These are phyloP conservation scores for Auriscalpium microsporum DNA, from an alignment of 768 basidiomycete genomes.

Conservation along the genomic window DNA sequence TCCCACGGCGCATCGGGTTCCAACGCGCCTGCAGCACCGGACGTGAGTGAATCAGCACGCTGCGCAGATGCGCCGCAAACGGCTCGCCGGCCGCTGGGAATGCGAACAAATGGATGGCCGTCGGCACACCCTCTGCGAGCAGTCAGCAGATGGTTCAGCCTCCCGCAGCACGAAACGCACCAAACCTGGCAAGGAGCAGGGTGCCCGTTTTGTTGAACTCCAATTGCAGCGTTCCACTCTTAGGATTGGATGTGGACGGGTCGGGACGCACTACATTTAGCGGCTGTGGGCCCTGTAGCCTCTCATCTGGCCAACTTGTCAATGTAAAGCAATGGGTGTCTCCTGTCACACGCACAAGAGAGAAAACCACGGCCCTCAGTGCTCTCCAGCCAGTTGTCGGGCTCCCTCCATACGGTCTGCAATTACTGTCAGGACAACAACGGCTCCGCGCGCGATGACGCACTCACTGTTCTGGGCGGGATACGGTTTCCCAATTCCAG, in stretches of 20 bases:
- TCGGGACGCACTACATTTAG: slow-evolving; percentile 45
- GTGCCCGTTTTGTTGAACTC: slow-evolving; percentile 78
- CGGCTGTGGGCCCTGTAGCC: slow-evolving; percentile 46
- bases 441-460: background rate
- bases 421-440: slow-evolving; percentile 3
- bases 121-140: slow-evolving; percentile 51
- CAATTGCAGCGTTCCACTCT: slow-evolving; percentile 60
- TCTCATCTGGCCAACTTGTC: slow-evolving; percentile 44
- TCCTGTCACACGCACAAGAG: slow-evolving; percentile 49
- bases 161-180: slow-evolving; percentile 29
- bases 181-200: slow-evolving; percentile 65
- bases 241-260: slow-evolving; percentile 53
- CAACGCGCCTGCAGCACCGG: slow-evolving; percentile 63
- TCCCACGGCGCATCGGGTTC: slow-evolving; percentile 80
- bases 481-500: slow-evolving; percentile 57
- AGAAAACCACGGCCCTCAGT: slow-evolving; percentile 83
- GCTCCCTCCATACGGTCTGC: slow-evolving; percentile 82
- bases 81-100: slow-evolving; percentile 56
- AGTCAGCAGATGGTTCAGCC: slow-evolving; percentile 8
- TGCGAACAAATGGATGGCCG: slow-evolving; percentile 57
- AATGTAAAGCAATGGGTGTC: background rate
- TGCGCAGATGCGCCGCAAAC: slow-evolving; percentile 53
- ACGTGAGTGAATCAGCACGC: slow-evolving; percentile 56
- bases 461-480: slow-evolving; percentile 46
- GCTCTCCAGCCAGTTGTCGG: slow-evolving; percentile 72